phyloP scores from a whole-genome alignment of 2,329 filamentous ascomycete genomes.

The Verticillium albo-atrum region DNA sequence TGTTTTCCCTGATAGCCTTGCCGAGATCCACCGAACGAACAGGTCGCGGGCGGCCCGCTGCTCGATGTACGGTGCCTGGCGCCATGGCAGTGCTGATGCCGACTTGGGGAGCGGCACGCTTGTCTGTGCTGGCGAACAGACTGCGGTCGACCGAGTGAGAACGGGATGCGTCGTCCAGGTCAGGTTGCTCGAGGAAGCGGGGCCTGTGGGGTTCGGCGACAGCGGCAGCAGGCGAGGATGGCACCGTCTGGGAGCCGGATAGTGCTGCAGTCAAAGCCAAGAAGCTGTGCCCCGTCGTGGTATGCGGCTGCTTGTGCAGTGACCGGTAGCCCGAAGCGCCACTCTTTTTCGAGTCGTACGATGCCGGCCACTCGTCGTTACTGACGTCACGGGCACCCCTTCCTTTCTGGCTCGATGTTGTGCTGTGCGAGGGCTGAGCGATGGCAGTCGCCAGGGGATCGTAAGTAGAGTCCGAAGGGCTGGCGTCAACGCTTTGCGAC shows the following conservation, averaged over 20 bases:
- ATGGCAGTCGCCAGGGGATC: constrained; percentile 33
- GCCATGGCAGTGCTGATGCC: constrained; percentile 58
- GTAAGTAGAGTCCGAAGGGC: constrained; percentile 50
- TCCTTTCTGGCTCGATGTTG: background rate
- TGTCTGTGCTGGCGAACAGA: constrained; percentile 55
- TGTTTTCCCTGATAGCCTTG: constrained; percentile 18
- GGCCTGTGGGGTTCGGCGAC: constrained; percentile 28
- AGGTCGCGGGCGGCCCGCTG: constrained; percentile 33
- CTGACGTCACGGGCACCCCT: background rate
- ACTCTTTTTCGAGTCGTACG: background rate
- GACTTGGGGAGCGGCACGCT: constrained; percentile 60
- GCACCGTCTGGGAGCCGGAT: constrained; percentile 12
- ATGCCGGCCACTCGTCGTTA: background rate
- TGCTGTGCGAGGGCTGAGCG: background rate
- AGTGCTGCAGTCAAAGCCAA: constrained; percentile 32
- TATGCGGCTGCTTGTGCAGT: background rate
- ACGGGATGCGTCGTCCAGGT: constrained; percentile 44
- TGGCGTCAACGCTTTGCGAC: constrained; percentile 68
- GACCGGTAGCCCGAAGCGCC: background rate
- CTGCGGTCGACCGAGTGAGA: constrained; percentile 61
- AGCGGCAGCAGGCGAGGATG: constrained; percentile 30
- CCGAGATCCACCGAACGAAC: constrained; percentile 39
- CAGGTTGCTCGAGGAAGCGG: constrained; percentile 24
- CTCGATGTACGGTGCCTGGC: constrained; percentile 52
- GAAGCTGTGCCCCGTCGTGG: constrained; percentile 31